Conservation (phyloP, 495 filamentous ascomycete species). For the Neurospora cerealis region DNA sequence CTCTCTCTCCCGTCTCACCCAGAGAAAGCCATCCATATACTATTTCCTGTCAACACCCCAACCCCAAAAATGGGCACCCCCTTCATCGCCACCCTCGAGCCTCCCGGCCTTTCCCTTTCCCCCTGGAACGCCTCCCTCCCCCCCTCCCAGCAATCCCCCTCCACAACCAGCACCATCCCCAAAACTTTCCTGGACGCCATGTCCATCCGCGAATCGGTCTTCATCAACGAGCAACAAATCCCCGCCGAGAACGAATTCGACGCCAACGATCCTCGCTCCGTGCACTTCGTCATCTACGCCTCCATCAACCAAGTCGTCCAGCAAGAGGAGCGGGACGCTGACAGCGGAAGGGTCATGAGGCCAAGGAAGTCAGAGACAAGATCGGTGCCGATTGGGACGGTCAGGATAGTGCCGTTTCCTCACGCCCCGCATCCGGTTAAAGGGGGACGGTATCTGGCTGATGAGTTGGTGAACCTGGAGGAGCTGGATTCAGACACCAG, state of each 20-base stretch:
- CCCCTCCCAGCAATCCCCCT: not conserved
- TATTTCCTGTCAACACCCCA: not conserved
- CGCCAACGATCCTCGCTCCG: conserved; percentile 56
- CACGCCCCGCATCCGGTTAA: conserved; percentile 48
- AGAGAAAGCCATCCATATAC: not conserved
- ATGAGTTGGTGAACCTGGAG: conserved; percentile 14
- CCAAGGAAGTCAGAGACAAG: conserved; percentile 11
- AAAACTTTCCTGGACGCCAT: conserved; percentile 65
- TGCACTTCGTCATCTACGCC: conserved; percentile 71
- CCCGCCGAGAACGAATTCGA: conserved; percentile 65
- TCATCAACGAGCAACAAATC: conserved; percentile 63
- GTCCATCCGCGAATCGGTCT: conserved; percentile 65
- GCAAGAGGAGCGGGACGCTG: not conserved
- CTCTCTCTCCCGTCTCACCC: not conserved
- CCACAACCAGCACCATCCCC: conserved; percentile 32
- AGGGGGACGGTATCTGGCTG: conserved; percentile 30
- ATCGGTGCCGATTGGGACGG: conserved; percentile 52
- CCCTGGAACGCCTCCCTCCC: conserved; percentile 7
- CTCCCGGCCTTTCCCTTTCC: conserved; percentile 15
- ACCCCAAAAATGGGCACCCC: conserved; percentile 21
- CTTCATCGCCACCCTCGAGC: conserved; percentile 39
- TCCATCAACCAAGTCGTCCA: conserved; percentile 24
- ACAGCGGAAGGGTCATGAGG: not conserved
- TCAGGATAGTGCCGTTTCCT: conserved; percentile 72
- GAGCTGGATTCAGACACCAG: not conserved